Evolutionary conservation across 2,329 filamentous ascomycete species (phyloP).

Genomic region (Huntiella bhutanensis): DNA sequence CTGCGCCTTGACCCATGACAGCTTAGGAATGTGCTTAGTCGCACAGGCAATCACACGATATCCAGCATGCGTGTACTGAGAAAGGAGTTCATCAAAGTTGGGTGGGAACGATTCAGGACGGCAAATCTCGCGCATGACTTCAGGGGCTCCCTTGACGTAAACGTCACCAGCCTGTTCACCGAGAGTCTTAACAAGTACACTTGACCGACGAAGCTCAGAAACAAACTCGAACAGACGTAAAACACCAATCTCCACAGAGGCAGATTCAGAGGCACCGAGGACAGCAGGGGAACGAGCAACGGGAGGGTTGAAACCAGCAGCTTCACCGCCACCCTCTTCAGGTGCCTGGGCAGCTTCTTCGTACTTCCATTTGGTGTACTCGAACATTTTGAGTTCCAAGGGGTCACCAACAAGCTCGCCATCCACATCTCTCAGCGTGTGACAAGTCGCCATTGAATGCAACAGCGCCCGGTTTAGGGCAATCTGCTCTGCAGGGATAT

Average conservation of each 20-base stretch:
- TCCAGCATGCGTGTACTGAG: conserved; percentile 84
- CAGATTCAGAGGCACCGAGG: conserved; percentile 5
- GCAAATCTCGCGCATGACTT: conserved; percentile 92
- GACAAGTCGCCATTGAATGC: conserved; percentile 94
- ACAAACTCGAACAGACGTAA: conserved; percentile 88
- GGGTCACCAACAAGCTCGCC: conserved; percentile 83
- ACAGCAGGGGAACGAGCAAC: conserved; percentile 56
- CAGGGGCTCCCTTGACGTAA: conserved; percentile 91
- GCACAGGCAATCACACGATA: conserved; percentile 95
- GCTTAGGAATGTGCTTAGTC: conserved; percentile 66
- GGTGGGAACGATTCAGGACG: conserved; percentile 61
- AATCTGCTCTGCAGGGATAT: conserved; percentile 24
- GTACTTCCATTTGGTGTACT: conserved; percentile 83
- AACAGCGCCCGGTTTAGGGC: conserved; percentile 22
- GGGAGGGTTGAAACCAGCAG: conserved; percentile 67
- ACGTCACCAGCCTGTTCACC: conserved; percentile 68
- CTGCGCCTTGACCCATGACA: conserved; percentile 87
- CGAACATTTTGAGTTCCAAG: conserved; percentile 94
- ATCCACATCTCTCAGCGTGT: conserved; percentile 74
- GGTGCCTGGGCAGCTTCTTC: conserved; percentile 63
- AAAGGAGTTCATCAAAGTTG: conserved; percentile 78
- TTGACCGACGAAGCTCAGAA: conserved; percentile 77
- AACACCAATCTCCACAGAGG: conserved; percentile 58
- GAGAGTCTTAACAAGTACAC: conserved; percentile 71
- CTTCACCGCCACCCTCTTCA: conserved; percentile 40